These are phyloP conservation scores for Mycena metata DNA, from an alignment of 768 basidiomycete species.

Conservation along the genomic window DNA sequence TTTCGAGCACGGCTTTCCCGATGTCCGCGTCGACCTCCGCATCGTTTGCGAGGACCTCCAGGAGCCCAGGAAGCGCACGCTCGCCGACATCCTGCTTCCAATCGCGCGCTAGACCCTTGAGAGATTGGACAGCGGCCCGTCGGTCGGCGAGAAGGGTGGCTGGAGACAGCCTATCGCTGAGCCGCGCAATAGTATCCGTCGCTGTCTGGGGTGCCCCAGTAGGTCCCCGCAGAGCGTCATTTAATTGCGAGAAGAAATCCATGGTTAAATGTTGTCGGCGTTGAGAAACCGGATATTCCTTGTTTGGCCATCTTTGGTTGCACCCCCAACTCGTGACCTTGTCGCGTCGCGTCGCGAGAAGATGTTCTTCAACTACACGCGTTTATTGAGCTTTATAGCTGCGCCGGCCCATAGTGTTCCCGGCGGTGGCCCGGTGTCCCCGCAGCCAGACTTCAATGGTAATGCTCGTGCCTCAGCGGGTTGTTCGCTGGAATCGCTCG, in stretches of 20 bases:
- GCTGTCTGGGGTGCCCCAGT: slow-evolving; percentile 88
- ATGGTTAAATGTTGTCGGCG: slow-evolving; percentile 52
- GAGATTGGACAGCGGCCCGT: slow-evolving; percentile 90
- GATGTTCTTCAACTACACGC: no score
- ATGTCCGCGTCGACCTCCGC: slow-evolving; percentile 93
- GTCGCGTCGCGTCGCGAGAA: no score
- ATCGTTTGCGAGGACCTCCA: slow-evolving; percentile 88
- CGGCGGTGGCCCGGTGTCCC: no score
- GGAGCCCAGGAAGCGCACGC: slow-evolving; percentile 79
- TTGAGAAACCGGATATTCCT: neutral
- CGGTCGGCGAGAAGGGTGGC: slow-evolving; percentile 91
- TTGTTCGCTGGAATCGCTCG: no score
- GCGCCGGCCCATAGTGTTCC: no score
- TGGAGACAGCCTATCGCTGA: slow-evolving; percentile 93
- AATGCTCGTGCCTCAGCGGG: no score
- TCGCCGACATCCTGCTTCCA: slow-evolving; percentile 92
- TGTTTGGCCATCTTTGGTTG: no score
- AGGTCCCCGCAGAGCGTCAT: slow-evolving; percentile 87
- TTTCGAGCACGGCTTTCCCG: slow-evolving; percentile 94
- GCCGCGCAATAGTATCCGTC: slow-evolving; percentile 85
- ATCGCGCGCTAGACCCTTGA: slow-evolving; percentile 94
- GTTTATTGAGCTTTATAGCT: no score
- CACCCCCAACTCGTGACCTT: no score
- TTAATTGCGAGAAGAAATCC: slow-evolving; percentile 90
- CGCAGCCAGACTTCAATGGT: no score